Evolutionary conservation across 306 rosid species (phyloP), one percentile per base, ranked within the genome.

Genomic region (Luffa aegyptiaca): DNA sequence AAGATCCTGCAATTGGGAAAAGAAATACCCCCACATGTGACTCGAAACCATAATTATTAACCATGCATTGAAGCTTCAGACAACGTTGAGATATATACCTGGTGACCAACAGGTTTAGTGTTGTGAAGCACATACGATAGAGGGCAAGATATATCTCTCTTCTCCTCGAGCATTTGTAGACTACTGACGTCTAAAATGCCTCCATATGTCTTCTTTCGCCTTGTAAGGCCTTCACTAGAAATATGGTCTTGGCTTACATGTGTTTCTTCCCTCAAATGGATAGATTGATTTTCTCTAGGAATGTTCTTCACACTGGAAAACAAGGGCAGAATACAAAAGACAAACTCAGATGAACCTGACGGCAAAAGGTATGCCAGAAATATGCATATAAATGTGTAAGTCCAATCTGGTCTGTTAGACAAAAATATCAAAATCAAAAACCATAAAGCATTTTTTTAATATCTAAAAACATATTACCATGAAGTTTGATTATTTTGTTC

Each of bases 81-180:
- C 37, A 58, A 35, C 26, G 45, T 36, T 41, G 74, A 66, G 56
- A n/a, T 5, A 87, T 65, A 81, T 91, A 95, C 99, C 99, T 93
- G 99, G 84, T 96, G 98, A 63, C 98, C 98, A 86, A 96, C 99
- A 75, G 99, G 99, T 88, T 89, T 96, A 78, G 98, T 88, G 81
- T 90, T 93, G 82, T 88, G 96, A 83, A 93, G 97, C 72, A 93
- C 82, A 75, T 88, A 86, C 85, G 97, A 96, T 93, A 96, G 94
- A 89, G 86, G 86, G 87, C 84, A 93, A 90, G 91, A 96, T 81
- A 93, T 79, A 80, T 90, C 94, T 77, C 93, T 93, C 93, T 88
- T 91, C 86, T 96, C 96, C 52, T 87, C 91, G 84, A 96, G 89
- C 87, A 83, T 88, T 77, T 85, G 93, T 86, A 96, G 77, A 84